Base-by-base conservation (phyloP, 345 rosid species). In the Cardamine resedifolia region DNA sequence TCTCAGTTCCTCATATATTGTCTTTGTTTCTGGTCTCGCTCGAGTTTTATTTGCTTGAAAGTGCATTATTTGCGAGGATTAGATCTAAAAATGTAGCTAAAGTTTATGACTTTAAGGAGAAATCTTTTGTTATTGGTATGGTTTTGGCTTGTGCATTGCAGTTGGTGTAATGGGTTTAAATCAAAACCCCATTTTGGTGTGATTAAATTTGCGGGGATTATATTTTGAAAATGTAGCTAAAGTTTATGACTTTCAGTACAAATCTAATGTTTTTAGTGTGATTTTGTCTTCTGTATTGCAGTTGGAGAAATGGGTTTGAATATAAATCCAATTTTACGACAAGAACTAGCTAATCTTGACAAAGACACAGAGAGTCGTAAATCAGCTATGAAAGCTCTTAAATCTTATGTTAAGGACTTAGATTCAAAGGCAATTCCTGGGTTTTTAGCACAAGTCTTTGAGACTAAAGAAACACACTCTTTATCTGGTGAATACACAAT, bases 361-460 rank as follows among this genome's bases (percentile, higher is more conserved):
- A 91, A 87, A 78, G 99, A 90, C 76, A 82, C 92, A 39, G 94
- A 87, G 44, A 96, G 97, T 72, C 91, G 96, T 36, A 92, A 85
- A 81, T 82, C 90, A 28, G 99, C 99, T 12, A 90, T 95, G 98
- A 86, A 83, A 72, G 99, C 97, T 26, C 81, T 95, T 48, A 88
- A 90, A 72, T 88, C 85, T 3, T 92, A 91, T 77, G 97, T 95
- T 53, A 95, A 85, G 72, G 89, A 86, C 74, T 76, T 95, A 81
- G 98, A 95, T 69, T 87, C 94, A 10, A 92, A 88, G 80, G 90
- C 98, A 23, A 95, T 95, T 67, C 96, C 99, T 0, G 51, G 84
- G 12, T 91, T 95, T 71, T 82, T 95, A 64, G 98, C 96, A 23
- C 97, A 95, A 76, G 96, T 95, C 62, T 92, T 91, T n/a, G 98